Evolutionary conservation across 129 eudicot species (phyloP), one percentile per base, ranked within the genome.

Genomic region (Lactuca sativa): DNA sequence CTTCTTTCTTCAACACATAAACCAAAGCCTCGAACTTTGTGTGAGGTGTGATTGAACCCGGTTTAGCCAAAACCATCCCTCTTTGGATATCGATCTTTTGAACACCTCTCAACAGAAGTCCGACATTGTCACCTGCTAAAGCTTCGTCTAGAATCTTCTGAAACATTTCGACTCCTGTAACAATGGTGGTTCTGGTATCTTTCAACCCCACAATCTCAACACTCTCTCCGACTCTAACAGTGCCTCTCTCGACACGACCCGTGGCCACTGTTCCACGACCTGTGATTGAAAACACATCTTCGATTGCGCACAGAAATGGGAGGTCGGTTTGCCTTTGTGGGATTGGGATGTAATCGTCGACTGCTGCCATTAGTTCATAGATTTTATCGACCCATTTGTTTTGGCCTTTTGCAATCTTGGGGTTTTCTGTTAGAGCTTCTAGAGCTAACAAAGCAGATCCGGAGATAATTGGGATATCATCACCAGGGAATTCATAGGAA

Each of bases 191-290:
- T 63, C 92, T 82, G 3, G 95, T 88, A 6, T 88, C 92, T 40
- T 70, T 81, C 81, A 88, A 66, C 3, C 95, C 97, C 14, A 91
- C 95, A 36, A 91, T 70, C n/a, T 88, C 97, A 8, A 91, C 92
- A 3, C 69, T 81, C 25, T 91, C 95, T 0, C 97, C 97, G n/a
- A 81, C 75, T 64, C 73, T 91, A 57, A 91, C 70, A 0, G 86
- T 81, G n/a, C 97, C 97, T 62, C 95, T 85, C 61, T 91, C 97
- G 1, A 91, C 86, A 8, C 97, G 74, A n/a, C 97, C 97, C 0
- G 97, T 91, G 11, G 97, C 95, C 12, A 91, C 97, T 0, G 97
- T 91, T 15, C 97, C 97, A 77, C 95, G 82, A 7, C 96, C 97
- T 0, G 97, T 87, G 8, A 91, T 88, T 0, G 95, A 83, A 66